Conservation (phyloP, 2,329 filamentous ascomycete species). For the Arthrobotrys musiformis region DNA sequence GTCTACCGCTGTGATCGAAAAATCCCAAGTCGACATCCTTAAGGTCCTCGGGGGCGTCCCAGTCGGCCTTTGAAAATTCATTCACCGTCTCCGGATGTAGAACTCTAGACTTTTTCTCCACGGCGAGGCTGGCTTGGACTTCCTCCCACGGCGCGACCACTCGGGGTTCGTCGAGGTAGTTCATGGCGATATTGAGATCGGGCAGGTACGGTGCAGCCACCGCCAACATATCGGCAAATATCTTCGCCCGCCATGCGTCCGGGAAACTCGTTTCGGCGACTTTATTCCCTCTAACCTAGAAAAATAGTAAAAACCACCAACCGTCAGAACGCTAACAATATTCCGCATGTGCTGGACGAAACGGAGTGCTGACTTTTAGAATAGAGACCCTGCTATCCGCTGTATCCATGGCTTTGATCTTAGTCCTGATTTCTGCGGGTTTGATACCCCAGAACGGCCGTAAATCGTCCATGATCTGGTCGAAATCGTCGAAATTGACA, state of each 20-base stretch:
- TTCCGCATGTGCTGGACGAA: constrained; percentile 32
- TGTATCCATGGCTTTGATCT: constrained; percentile 64
- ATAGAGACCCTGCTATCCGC: constrained; percentile 49
- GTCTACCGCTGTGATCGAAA: constrained; percentile 64
- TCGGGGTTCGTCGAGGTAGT: constrained; percentile 72
- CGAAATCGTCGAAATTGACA: constrained; percentile 72
- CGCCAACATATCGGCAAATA: constrained; percentile 63
- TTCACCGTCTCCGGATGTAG: constrained; percentile 62
- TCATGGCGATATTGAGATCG: constrained; percentile 75
- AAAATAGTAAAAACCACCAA: no score
- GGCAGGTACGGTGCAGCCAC: constrained; percentile 69
- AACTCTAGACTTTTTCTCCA: constrained; percentile 65
- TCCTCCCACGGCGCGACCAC: constrained; percentile 71
- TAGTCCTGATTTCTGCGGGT: constrained; percentile 61
- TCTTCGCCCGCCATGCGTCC: constrained; percentile 63
- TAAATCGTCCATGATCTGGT: constrained; percentile 73
- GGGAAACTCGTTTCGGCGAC: constrained; percentile 61
- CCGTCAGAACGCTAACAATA: neutral
- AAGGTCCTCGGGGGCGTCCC: constrained; percentile 59
- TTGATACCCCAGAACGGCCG: constrained; percentile 70
- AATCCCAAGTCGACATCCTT: constrained; percentile 61
- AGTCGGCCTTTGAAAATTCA: constrained; percentile 57
- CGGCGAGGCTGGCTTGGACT: constrained; percentile 67
- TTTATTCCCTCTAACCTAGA: constrained; percentile 57
- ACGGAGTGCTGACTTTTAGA: constrained; percentile 5